Base-by-base conservation (phyloP, 805 yeast species). In the Ogataea pilisensis region DNA sequence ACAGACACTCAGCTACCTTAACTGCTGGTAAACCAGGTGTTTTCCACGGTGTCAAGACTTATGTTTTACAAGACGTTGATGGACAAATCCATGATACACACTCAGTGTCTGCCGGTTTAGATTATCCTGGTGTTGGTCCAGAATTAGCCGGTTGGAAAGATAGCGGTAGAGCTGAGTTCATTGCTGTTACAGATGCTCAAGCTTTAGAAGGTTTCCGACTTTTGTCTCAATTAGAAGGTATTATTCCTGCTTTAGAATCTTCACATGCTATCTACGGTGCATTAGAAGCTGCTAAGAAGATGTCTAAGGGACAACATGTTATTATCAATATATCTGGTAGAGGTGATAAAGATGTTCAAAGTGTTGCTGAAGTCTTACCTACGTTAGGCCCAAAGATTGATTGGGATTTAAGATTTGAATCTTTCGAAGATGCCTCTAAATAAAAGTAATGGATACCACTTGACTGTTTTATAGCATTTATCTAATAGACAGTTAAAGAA, bases 51-150 rank as follows among this genome's bases (percentile, higher is more conserved):
- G 97, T 91, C 37, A 85, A 76, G 65, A 91, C 99, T 4, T 93
- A 83, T 55, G 95, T 93, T 28, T 75, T 93, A 60, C 99, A 93
- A 69, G 86, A 83, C 56, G 55, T 61, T 14, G 98, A 93, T 62
- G 99, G 99, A 39, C 99, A 93, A 70, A 87, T 93, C 44, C 95
- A 85, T 51, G 99, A 93, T 60, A 93, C 99, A 9, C 98, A 93
- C 64, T 91, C 98, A 18, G 95, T 93, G 29, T 87, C 96, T 49
- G 99, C 99, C 30, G 99, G 99, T 52, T 75, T 93, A 57, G 99
- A 93, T 66, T 93, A 93, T 63, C 99, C 99, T 20, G 99, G 97
- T 66, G 99, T 93, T 35, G 99, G 99, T 34, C 99, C 99, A 25
- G 98, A 93, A 68, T 74, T 93, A 53, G 95, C 98, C 2, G 78